Evolutionary conservation across 345 rosid genomes (phyloP).

Genomic region (Gossypium longicalyx): DNA sequence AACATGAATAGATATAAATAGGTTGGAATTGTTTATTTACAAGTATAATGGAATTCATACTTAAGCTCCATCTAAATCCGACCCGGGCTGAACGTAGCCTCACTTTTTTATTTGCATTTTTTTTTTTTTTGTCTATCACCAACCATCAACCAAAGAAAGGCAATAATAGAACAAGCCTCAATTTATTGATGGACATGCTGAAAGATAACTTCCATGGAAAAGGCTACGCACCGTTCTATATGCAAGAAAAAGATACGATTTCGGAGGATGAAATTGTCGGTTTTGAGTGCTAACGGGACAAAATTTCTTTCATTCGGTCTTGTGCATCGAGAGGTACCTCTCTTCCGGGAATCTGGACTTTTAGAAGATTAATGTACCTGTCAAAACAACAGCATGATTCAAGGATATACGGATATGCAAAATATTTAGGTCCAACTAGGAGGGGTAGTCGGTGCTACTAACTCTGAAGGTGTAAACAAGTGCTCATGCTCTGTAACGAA

Average conservation of each 20-base stretch:
- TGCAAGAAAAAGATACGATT: too few species aligned
- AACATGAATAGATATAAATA: too few species aligned
- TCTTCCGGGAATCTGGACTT: slow-evolving; percentile 82
- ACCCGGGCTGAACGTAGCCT: background rate
- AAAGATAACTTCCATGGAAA: background rate
- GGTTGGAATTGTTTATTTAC: background rate
- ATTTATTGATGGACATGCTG: too few species aligned
- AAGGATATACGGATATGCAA: background rate
- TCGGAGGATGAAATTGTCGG: background rate
- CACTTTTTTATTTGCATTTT: background rate
- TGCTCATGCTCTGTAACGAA: slow-evolving; percentile 70
- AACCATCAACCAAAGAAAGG: too few species aligned
- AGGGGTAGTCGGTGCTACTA: slow-evolving; percentile 22
- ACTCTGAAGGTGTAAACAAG: slow-evolving; percentile 74
- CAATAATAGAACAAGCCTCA: background rate
- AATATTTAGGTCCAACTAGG: background rate
- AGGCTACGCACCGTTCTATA: background rate
- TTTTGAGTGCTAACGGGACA: slow-evolving; percentile 38
- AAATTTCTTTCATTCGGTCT: slow-evolving; percentile 55
- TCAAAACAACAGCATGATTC: slow-evolving; percentile 9
- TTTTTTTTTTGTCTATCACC: too few species aligned
- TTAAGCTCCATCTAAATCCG: background rate
- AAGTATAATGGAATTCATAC: background rate
- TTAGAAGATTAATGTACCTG: slow-evolving; percentile 76
- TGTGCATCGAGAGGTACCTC: slow-evolving; percentile 78